Conservation (phyloP, 2,329 filamentous ascomycete genomes). For the Venturia effusa region DNA sequence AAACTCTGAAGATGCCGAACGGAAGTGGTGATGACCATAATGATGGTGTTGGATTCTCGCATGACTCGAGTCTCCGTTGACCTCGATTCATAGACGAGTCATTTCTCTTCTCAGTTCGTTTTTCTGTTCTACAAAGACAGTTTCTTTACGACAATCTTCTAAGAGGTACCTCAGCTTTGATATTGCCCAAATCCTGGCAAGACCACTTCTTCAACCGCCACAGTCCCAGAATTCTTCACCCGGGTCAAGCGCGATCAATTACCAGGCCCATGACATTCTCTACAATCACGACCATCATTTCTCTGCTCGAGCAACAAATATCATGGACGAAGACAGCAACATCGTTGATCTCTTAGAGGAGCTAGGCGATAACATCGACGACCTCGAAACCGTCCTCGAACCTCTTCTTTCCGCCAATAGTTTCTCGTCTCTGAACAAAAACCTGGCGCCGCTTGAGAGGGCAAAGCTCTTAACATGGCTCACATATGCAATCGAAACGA, state of each 20-base stretch:
- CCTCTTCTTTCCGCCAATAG: constrained; percentile 55
- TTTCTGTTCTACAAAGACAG: background rate
- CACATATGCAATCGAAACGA: constrained; percentile 81
- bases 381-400: constrained; percentile 60
- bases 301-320: background rate
- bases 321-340: background rate
- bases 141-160: no score
- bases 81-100: background rate
- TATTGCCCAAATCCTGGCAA: no score
- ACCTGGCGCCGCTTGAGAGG: constrained; percentile 84
- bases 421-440: constrained; percentile 58
- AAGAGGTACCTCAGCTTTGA: no score
- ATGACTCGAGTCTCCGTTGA: background rate
- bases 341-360: constrained; percentile 49
- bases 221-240: no score
- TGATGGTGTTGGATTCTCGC: background rate
- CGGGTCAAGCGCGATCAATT: no score
- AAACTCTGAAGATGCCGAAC: background rate
- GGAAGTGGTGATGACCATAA: background rate
- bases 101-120: background rate
- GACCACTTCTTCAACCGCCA: no score
- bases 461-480: constrained; percentile 85
- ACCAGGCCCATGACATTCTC: background rate
- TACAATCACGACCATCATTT: background rate
- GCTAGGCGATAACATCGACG: constrained; percentile 69